Evolutionary conservation across 2,329 filamentous ascomycete genomes (phyloP).

Genomic region (Cytospora paraplurivora): DNA sequence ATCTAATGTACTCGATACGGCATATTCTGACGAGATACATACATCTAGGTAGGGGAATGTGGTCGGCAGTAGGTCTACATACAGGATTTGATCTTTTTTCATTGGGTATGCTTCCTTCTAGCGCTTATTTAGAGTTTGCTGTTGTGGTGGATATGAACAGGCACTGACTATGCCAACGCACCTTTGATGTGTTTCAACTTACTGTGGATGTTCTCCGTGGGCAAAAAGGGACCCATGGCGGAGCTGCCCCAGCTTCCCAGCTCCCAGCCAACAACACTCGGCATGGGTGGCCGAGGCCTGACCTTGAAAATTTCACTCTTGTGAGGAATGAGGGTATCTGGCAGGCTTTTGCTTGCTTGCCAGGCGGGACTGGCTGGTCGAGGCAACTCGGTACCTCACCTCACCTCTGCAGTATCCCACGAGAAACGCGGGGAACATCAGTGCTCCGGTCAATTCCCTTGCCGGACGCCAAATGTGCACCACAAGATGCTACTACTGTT

Average conservation of each 20-base stretch:
- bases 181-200: neutral
- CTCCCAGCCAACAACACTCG: neutral
- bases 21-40: neutral
- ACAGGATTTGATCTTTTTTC: no score
- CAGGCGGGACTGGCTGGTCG: no score
- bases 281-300: no score
- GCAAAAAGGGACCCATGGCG: neutral
- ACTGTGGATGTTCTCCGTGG: neutral
- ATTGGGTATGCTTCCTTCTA: no score
- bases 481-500: neutral
- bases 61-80: neutral
- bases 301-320: neutral
- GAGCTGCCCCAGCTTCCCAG: neutral
- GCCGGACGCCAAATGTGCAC: slow-evolving; percentile 7
- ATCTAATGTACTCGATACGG: neutral
- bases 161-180: neutral
- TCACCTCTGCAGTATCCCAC: neutral
- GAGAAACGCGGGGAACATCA: neutral
- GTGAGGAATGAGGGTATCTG: neutral
- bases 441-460: slow-evolving; percentile 1
- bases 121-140: neutral
- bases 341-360: no score
- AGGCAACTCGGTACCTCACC: no score
- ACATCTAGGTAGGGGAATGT: neutral
- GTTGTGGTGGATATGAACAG: neutral